These are phyloP conservation scores for Coriaria nepalensis DNA, from an alignment of 306 rosid genomes.

Conservation along the genomic window DNA sequence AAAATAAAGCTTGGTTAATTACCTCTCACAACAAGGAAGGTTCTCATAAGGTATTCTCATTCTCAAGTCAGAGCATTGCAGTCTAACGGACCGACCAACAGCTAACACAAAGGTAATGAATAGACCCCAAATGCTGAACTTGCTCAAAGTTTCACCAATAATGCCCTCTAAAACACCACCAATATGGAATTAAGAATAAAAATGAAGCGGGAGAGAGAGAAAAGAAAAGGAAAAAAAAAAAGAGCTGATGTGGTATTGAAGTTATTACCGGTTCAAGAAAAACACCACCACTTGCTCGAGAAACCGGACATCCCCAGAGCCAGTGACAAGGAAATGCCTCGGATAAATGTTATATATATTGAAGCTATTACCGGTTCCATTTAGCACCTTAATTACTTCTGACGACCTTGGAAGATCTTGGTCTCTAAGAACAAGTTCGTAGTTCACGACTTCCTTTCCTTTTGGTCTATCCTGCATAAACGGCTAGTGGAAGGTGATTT, in stretches of 20 bases:
- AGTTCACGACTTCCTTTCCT: conserved; percentile 74
- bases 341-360: conserved; percentile 53
- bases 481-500: conserved; percentile 53
- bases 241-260: conserved; percentile 72
- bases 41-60: conserved; percentile 97
- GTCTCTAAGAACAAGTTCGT: conserved; percentile 21
- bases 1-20: conserved; percentile 18
- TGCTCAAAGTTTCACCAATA: conserved; percentile 96
- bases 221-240: not conserved
- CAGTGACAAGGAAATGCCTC: conserved; percentile 70
- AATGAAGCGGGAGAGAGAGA: no score
- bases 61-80: conserved; percentile 92
- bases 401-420: conserved; percentile 51
- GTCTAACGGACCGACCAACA: conserved; percentile 92
- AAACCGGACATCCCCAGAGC: conserved; percentile 73
- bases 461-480: conserved; percentile 83
- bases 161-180: conserved; percentile 66
- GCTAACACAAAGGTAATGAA: conserved; percentile 97
- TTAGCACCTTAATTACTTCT: conserved; percentile 69
- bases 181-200: conserved; percentile 4
- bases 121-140: conserved; percentile 99
- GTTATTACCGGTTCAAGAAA: no score
- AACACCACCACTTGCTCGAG: conserved; percentile 60
- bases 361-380: conserved; percentile 66
- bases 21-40: conserved; percentile 98